Evolutionary conservation across 73 alveolate genomes (phyloP).

Genomic region (Paramecium sexaurelia): DNA sequence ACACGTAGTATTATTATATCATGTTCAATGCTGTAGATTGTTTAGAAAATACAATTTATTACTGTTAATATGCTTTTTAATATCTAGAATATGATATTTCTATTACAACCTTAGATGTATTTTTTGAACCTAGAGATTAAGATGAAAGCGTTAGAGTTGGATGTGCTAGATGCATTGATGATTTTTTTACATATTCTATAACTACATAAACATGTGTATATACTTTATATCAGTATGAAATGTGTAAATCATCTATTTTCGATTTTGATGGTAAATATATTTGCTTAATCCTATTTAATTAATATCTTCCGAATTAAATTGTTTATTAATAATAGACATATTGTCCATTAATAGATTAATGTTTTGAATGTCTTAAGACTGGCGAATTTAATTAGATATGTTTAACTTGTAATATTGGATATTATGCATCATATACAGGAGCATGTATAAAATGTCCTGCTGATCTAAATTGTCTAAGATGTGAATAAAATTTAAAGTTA

Average conservation of each 20-base stretch:
- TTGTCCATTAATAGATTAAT: background rate
- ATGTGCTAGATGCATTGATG: background rate
- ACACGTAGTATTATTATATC: background rate
- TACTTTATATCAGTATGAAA: background rate
- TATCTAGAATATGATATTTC: background rate
- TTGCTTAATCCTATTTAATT: background rate
- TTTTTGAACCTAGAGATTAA: background rate
- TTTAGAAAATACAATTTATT: background rate
- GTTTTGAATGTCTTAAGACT: background rate
- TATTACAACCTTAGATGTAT: background rate
- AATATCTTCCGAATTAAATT: background rate
- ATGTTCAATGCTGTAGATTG: background rate
- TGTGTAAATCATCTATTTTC: background rate
- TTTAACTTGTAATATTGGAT: background rate
- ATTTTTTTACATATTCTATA: background rate
- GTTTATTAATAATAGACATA: background rate
- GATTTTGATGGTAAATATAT: background rate
- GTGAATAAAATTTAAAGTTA: background rate
- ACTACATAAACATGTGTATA: background rate
- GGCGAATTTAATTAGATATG: background rate
- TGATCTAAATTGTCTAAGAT: background rate
- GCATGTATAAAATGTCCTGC: background rate
- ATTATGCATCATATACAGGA: background rate
- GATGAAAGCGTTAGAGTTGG: background rate
- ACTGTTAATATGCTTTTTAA: background rate